Base-by-base conservation (phyloP, 2,329 filamentous ascomycete genomes). In the Epichloe aotearoae region DNA sequence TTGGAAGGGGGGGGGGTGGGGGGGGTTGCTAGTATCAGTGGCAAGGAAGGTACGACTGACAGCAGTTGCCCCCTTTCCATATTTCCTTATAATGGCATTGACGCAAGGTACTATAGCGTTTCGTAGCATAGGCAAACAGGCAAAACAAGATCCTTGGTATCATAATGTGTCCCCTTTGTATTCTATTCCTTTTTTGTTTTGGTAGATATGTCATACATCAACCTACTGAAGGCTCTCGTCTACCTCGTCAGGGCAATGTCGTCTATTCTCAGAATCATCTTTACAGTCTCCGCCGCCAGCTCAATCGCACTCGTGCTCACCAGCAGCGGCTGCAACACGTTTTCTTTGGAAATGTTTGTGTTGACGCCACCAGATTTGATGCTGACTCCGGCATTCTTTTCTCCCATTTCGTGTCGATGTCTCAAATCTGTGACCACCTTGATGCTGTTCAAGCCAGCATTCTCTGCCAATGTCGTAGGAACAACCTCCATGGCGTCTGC, bases 281-380 rank as follows among this genome's bases (percentile, higher is more conserved):
- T 98, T 61, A 97, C 93, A 54, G 93, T 98, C 78, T 98, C 93
- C 7, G 91, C 90, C 33, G 93, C 93, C 69, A 98, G 71, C 74
- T 98, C 91, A 62, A 98, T 93, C 23, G 93, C 89, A 68, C 91
- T 97, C 52, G 93, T 98, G 77, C 89, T 95, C 55, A 98, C 93
- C 55, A 98, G 74, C 64, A 98, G 74, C 17, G 93, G 93, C 74
- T 98, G 93, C 65, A 98, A 75, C 50, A 98, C 93, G 58, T 95
- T 95, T 76, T 96, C 90, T 67, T 95, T 91, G 53, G 86, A 85
- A 64, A 97, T 97, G 72, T 98, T 94, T 59, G 86, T 83, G 78
- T 95, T 96, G 57, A 98, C 93, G 53, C 93, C 93, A 40, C 93
- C 91, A 57, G 87, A 91, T 77, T 95, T 93, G 76, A 98, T 97